These are phyloP conservation scores for Carpinus viminea DNA, from an alignment of 306 rosid genomes.

Conservation along the genomic window DNA sequence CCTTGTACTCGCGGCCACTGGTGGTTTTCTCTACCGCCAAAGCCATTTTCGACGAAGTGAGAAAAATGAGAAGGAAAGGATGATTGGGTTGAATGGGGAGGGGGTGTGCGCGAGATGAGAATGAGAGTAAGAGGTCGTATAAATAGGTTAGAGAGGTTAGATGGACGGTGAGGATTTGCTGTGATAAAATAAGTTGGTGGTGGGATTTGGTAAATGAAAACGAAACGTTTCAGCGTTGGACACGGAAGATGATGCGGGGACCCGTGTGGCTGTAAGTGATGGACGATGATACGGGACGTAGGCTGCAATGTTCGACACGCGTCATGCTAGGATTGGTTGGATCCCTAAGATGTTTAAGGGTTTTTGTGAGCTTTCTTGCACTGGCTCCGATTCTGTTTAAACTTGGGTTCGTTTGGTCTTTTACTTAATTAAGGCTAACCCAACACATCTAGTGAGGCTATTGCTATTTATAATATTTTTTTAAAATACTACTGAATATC, in stretches of 20 bases:
- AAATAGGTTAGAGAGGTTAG: constrained; percentile 25
- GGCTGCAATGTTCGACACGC: too few species aligned
- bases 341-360: too few species aligned
- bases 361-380: too few species aligned
- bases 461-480: too few species aligned
- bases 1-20: constrained; percentile 88
- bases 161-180: constrained; percentile 42
- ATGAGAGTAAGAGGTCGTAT: constrained; percentile 15
- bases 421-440: too few species aligned
- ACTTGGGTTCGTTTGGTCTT: too few species aligned
- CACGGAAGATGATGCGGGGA: constrained; percentile 21
- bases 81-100: not conserved
- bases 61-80: not conserved
- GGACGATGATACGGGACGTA: too few species aligned
- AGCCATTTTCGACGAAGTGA: constrained; percentile 41
- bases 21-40: constrained; percentile 72
- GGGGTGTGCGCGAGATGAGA: not conserved
- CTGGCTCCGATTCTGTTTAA: too few species aligned
- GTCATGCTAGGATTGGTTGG: too few species aligned
- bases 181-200: constrained; percentile 11
- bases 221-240: constrained; percentile 2
- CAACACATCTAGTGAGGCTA: too few species aligned
- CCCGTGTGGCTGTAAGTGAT: not conserved
- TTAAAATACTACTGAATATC: too few species aligned
- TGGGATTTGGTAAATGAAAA: constrained; percentile 18